Conservation (phyloP, 371 early-diverging fungal genomes). For the Haplosporangium sp. region DNA sequence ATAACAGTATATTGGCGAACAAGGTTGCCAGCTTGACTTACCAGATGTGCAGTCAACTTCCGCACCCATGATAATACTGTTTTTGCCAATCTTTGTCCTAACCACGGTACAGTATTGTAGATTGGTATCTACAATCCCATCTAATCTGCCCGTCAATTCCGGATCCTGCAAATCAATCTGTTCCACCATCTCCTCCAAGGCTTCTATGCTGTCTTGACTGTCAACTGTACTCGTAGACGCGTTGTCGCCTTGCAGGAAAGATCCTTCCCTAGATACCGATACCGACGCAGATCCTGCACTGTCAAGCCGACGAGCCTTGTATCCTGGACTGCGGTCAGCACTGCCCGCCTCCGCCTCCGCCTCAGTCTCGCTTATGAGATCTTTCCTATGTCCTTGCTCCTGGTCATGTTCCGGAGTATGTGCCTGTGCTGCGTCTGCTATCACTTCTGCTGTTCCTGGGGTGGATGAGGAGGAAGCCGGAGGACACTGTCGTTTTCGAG, state of each 20-base stretch:
- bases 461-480: not conserved
- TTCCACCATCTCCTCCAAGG: conserved; percentile 6
- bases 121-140: conserved; percentile 79
- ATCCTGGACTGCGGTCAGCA: not conserved
- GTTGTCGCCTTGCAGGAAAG: no score
- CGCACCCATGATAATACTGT: conserved; percentile 85
- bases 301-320: not conserved
- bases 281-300: not conserved
- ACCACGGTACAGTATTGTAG: conserved; percentile 91
- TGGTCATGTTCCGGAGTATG: not conserved
- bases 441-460: not conserved
- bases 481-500: conserved; percentile 4
- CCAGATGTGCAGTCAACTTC: conserved; percentile 90
- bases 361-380: not conserved
- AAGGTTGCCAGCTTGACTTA: conserved; percentile 12
- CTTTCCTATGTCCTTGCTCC: not conserved
- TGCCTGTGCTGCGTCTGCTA: not conserved
- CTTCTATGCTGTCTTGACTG: not conserved
- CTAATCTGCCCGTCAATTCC: conserved; percentile 56
- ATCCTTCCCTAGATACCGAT: no score
- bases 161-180: conserved; percentile 48
- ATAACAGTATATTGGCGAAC: not conserved
- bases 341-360: not conserved
- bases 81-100: conserved; percentile 76
- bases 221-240: not conserved